phyloP scores from a whole-genome alignment of 306 rosid genomes.

The Mimosa pudica region DNA sequence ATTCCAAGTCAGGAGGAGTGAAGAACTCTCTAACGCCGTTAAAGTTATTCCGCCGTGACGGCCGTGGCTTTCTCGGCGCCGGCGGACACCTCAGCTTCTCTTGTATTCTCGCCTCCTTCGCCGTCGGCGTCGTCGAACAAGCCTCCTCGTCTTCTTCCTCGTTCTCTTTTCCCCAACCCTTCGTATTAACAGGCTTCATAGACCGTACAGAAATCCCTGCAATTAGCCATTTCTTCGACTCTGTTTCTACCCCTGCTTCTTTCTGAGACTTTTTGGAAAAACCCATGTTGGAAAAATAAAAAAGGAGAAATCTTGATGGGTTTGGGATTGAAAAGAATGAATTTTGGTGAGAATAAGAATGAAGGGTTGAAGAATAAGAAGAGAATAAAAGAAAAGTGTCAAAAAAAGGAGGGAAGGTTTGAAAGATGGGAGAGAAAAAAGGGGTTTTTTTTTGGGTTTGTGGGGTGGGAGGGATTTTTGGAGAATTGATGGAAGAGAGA shows the following conservation, averaged over 20 bases:
- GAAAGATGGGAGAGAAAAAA: slow-evolving; percentile 27
- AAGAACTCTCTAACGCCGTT: slow-evolving; percentile 68
- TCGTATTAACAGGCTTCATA: slow-evolving; percentile 75
- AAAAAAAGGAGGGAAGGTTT: slow-evolving; percentile 34
- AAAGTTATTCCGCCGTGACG: slow-evolving; percentile 49
- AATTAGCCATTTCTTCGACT: slow-evolving; percentile 73
- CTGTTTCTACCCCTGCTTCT: slow-evolving; percentile 66
- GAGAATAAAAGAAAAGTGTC: slow-evolving; percentile 73
- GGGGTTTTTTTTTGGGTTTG: neutral
- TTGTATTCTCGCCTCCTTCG: slow-evolving; percentile 77
- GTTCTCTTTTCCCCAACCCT: slow-evolving; percentile 39
- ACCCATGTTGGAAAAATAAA: slow-evolving; percentile 53
- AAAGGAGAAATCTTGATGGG: slow-evolving; percentile 18
- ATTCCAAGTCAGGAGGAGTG: slow-evolving; percentile 86
- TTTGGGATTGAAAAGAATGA: slow-evolving; percentile 40
- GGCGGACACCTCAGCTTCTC: slow-evolving; percentile 72
- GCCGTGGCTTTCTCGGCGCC: slow-evolving; percentile 80
- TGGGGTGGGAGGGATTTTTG: neutral
- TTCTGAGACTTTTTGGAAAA: slow-evolving; percentile 73
- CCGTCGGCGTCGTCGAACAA: slow-evolving; percentile 75
- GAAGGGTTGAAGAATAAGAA: slow-evolving; percentile 56
- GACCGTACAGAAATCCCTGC: slow-evolving; percentile 69
- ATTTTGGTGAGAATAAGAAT: slow-evolving; percentile 36
- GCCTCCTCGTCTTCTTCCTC: slow-evolving; percentile 47
- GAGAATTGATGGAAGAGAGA: slow-evolving; percentile 30